Conservation (phyloP, 805 yeast genomes). For the Candida suzukii region DNA sequence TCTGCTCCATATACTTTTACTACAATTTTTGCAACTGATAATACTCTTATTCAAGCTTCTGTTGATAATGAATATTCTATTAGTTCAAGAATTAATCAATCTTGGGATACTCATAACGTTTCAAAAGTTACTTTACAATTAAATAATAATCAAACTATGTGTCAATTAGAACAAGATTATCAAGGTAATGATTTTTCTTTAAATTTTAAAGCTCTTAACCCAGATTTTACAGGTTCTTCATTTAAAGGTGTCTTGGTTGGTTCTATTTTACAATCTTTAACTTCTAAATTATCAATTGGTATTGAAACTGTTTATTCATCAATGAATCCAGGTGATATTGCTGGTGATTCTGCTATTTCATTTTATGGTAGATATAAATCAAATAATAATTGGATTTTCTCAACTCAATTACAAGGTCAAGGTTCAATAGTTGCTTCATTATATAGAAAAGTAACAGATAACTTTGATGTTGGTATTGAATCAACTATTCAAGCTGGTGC, state of each 20-base stretch:
- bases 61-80: constrained; percentile 80
- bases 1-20: constrained; percentile 89
- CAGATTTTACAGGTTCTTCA: constrained; percentile 65
- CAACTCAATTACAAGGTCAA: constrained; percentile 89
- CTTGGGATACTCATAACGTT: constrained; percentile 74
- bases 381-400: constrained; percentile 84
- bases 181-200: constrained; percentile 84
- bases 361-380: constrained; percentile 86
- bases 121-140: constrained; percentile 85
- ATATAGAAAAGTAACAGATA: constrained; percentile 90
- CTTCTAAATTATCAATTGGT: constrained; percentile 81
- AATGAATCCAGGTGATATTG: constrained; percentile 51
- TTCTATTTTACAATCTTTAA: constrained; percentile 81
- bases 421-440: constrained; percentile 85
- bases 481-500: constrained; percentile 73
- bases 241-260: constrained; percentile 92
- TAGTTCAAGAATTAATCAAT: constrained; percentile 85
- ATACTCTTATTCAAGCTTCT: constrained; percentile 83
- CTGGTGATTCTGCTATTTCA: constrained; percentile 88
- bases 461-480: constrained; percentile 93
- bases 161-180: constrained; percentile 93
- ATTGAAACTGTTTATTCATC: constrained; percentile 85
- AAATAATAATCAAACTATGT: constrained; percentile 83
- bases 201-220: constrained; percentile 88
- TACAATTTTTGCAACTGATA: constrained; percentile 83